Conservation (phyloP, 2,329 filamentous ascomycete species). For the Ceratocystis colombiana region DNA sequence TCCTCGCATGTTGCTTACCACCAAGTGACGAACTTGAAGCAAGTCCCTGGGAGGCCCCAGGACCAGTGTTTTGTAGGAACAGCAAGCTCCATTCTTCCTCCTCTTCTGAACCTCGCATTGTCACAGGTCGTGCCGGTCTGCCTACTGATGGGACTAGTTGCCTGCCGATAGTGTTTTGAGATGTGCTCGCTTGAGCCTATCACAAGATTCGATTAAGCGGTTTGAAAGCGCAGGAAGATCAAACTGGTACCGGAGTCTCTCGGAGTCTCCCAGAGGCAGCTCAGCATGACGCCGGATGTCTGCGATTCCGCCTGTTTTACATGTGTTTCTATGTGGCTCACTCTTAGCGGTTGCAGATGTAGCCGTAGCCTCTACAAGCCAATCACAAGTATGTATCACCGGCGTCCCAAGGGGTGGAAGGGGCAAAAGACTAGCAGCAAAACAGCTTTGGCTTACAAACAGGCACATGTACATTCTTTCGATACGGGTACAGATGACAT, state of each 20-base stretch:
- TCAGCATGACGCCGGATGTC: background rate
- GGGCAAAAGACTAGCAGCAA: background rate
- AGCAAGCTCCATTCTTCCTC: background rate
- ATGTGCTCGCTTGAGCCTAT: conserved; percentile 4
- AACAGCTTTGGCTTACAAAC: background rate
- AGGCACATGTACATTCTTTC: background rate
- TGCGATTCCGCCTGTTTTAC: conserved; percentile 15
- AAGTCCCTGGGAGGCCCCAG: conserved; percentile 4
- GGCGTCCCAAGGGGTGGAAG: background rate
- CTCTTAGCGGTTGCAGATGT: background rate
- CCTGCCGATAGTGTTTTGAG: background rate
- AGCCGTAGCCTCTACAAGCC: no score
- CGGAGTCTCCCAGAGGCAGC: background rate
- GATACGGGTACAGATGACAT: background rate
- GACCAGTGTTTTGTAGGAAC: background rate
- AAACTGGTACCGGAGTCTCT: background rate
- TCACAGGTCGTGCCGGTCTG: background rate
- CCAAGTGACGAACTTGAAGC: background rate
- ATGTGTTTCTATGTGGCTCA: conserved; percentile 8
- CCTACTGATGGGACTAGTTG: background rate
- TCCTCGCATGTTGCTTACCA: conserved; percentile 8
- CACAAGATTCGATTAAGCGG: background rate
- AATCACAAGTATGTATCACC: conserved; percentile 19
- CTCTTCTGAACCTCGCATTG: background rate
- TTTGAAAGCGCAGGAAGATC: conserved; percentile 6